A percentile compares a stretch with the other conserved stretches of the same genome.
These are phyloP conservation scores for Fusarium multiceps DNA, from an alignment of 2,329 filamentous ascomycete genomes.

Conservation along the genomic window DNA sequence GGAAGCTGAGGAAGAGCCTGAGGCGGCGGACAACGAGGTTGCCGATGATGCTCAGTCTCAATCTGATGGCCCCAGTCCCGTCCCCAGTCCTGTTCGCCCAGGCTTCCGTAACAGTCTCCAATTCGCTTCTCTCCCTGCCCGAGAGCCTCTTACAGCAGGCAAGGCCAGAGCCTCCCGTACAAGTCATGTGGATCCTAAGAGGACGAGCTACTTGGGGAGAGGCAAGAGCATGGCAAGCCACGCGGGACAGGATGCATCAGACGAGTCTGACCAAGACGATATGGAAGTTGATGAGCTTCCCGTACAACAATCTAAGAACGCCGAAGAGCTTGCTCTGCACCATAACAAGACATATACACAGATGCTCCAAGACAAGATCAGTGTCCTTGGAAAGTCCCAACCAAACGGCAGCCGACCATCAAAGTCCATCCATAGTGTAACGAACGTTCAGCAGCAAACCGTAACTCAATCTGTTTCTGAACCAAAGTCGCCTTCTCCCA, in stretches of 20 bases:
- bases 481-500: conserved; percentile 46
- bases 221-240: conserved; percentile 75
- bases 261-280: conserved; percentile 62
- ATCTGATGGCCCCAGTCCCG: conserved; percentile 78
- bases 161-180: conserved; percentile 79
- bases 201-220: conserved; percentile 79
- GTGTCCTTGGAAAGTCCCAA: conserved; percentile 71
- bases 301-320: conserved; percentile 54
- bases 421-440: conserved; percentile 58
- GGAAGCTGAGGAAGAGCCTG: conserved; percentile 21
- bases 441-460: conserved; percentile 47
- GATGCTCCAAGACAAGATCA: conserved; percentile 91
- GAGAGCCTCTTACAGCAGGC: conserved; percentile 86
- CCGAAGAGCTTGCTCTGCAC: conserved; percentile 54
- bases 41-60: conserved; percentile 66
- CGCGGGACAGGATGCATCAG: conserved; percentile 56
- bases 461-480: conserved; percentile 47
- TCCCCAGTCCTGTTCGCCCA: conserved; percentile 80
- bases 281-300: conserved; percentile 64
- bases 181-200: conserved; percentile 80
- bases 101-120: conserved; percentile 91
- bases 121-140: conserved; percentile 90
- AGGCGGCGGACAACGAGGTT: conserved; percentile 21
- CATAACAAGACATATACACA: conserved; percentile 95
- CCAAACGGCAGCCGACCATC: conserved; percentile 59